These are phyloP conservation scores for Cystobasidium slooffiae DNA, from an alignment of 1,284 basidiomycete genomes.

Conservation along the genomic window DNA sequence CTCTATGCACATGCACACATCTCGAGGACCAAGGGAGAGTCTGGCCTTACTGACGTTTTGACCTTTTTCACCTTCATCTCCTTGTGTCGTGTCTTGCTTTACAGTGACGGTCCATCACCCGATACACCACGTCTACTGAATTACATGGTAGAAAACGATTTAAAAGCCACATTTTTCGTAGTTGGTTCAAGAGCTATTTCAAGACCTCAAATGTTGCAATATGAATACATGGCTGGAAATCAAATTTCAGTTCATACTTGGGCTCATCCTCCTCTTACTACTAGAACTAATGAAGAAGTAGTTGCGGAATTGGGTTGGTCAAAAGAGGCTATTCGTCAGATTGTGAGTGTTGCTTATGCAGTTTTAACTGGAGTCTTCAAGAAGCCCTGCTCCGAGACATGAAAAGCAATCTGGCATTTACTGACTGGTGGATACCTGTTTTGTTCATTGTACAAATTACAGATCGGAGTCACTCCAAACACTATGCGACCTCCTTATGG, in stretches of 20 bases:
- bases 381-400: not conserved
- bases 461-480: slow-evolving; percentile 55
- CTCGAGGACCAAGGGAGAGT: too few relatives aligned
- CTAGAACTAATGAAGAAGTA: slow-evolving; percentile 80
- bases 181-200: slow-evolving; percentile 88
- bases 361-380: slow-evolving; percentile 30
- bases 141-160: slow-evolving; percentile 68
- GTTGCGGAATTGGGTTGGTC: slow-evolving; percentile 94
- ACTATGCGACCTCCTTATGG: slow-evolving; percentile 67
- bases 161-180: slow-evolving; percentile 87
- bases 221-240: slow-evolving; percentile 59
- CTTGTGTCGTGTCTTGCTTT: slow-evolving; percentile 54
- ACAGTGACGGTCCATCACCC: slow-evolving; percentile 81
- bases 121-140: slow-evolving; percentile 78
- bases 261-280: slow-evolving; percentile 67
- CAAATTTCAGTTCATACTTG: slow-evolving; percentile 50
- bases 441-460: not conserved
- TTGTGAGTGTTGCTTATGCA: slow-evolving; percentile 56
- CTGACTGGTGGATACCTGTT: not conserved
- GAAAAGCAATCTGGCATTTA: not conserved
- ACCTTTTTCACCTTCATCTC: not conserved
- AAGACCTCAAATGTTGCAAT: slow-evolving; percentile 72
- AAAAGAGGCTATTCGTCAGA: slow-evolving; percentile 80
- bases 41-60: not conserved
- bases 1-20: too few relatives aligned